Conservation (phyloP, 2,329 filamentous ascomycete species). For the Periconia sp. region DNA sequence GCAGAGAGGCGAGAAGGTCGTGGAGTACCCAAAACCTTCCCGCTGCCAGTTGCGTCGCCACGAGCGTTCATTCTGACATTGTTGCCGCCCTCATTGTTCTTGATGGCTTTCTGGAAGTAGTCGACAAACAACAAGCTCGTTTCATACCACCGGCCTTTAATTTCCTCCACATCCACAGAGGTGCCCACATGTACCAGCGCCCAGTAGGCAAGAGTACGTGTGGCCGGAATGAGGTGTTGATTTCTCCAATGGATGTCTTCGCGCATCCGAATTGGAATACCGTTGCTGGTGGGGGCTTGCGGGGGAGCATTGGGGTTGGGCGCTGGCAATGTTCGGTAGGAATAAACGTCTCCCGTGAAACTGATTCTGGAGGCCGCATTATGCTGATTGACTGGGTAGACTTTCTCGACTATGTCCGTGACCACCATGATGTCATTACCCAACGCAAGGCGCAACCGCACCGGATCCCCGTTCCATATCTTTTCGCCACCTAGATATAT, state of each 20-base stretch:
- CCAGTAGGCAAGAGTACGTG: constrained; percentile 45
- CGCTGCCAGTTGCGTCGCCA: constrained; percentile 39
- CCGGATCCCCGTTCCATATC: constrained; percentile 60
- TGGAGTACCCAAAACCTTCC: constrained; percentile 28
- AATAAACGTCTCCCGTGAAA: constrained; percentile 56
- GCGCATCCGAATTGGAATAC: constrained; percentile 54
- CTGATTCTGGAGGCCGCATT: constrained; percentile 33
- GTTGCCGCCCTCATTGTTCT: constrained; percentile 46
- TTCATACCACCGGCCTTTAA: constrained; percentile 65
- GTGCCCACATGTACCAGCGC: constrained; percentile 40
- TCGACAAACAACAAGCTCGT: constrained; percentile 51
- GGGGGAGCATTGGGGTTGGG: constrained; percentile 36
- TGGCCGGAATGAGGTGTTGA: constrained; percentile 42
- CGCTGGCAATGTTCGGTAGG: constrained; percentile 43
- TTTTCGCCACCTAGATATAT: constrained; percentile 62
- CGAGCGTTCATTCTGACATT: constrained; percentile 52
- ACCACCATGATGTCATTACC: constrained; percentile 54
- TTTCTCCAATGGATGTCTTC: constrained; percentile 56
- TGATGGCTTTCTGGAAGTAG: constrained; percentile 33
- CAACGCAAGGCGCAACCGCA: constrained; percentile 52
- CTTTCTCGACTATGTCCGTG: constrained; percentile 47
- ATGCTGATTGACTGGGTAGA: constrained; percentile 13
- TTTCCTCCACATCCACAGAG: constrained; percentile 48
- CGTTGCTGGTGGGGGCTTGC: constrained; percentile 41
- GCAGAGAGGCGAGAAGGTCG: constrained; percentile 43